Conservation (phyloP, 2,329 filamentous ascomycete genomes). For the Fusarium siculi region DNA sequence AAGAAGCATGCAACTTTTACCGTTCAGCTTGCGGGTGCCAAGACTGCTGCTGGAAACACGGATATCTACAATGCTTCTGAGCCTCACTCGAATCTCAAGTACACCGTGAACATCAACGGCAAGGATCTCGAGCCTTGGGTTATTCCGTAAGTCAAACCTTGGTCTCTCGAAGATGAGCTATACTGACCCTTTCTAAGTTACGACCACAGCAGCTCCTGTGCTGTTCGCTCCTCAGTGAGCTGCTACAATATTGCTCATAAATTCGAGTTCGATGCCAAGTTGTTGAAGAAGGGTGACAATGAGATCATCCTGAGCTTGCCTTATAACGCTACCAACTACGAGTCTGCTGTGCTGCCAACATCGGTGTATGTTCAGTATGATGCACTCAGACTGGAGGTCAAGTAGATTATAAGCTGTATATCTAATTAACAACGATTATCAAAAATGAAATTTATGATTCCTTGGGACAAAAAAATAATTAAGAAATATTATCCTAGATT, state of each 20-base stretch:
- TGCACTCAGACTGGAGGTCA: constrained; percentile 68
- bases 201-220: constrained; percentile 60
- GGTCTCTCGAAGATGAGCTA: too few species aligned
- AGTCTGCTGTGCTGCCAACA: constrained; percentile 65
- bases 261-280: constrained; percentile 63
- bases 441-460: not conserved
- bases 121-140: constrained; percentile 62
- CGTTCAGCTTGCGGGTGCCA: constrained; percentile 70
- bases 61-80: constrained; percentile 65
- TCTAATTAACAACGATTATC: not conserved
- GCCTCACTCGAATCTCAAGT: constrained; percentile 63
- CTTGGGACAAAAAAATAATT: constrained; percentile 6
- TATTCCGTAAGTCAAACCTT: constrained; percentile 57
- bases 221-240: constrained; percentile 66
- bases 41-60: constrained; percentile 70
- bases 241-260: constrained; percentile 72
- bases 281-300: constrained; percentile 64
- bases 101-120: constrained; percentile 55
- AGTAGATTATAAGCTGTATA: constrained; percentile 21
- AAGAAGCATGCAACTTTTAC: constrained; percentile 66
- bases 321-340: constrained; percentile 67
- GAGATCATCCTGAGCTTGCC: constrained; percentile 67
- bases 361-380: constrained; percentile 74
- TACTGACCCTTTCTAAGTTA: constrained; percentile 29
- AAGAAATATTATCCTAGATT: not conserved